phyloP scores from a whole-genome alignment of 2,329 filamentous ascomycete species.

The Phialocephala sp. region DNA sequence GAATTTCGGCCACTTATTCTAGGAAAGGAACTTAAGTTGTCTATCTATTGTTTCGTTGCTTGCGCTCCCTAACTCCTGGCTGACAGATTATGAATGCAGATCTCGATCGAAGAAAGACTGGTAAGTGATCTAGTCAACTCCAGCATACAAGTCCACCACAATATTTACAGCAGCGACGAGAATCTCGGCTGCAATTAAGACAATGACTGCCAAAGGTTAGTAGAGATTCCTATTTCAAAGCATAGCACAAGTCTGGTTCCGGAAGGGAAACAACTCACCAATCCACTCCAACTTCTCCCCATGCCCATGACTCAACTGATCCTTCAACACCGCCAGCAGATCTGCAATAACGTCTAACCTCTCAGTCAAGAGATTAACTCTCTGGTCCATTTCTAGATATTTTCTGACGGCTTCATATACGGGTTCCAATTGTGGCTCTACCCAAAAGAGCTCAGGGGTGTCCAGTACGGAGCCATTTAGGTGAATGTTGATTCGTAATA shows the following conservation, averaged over 20 bases:
- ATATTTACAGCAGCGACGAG: constrained; percentile 93
- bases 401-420: constrained; percentile 94
- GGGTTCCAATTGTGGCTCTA: constrained; percentile 93
- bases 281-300: constrained; percentile 91
- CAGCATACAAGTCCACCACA: constrained; percentile 87
- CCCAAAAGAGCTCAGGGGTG: constrained; percentile 97
- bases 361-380: constrained; percentile 87
- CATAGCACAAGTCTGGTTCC: not conserved
- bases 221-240: constrained; percentile 12
- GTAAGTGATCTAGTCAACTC: constrained; percentile 53
- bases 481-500: constrained; percentile 96
- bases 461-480: constrained; percentile 96
- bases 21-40: not conserved
- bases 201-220: constrained; percentile 68
- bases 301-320: constrained; percentile 92
- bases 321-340: constrained; percentile 89
- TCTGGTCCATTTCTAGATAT: constrained; percentile 98
- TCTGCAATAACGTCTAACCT: constrained; percentile 92
- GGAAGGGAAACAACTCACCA: constrained; percentile 58
- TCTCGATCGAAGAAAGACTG: not conserved
- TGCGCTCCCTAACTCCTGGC: constrained; percentile 2
- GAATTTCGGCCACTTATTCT: constrained; percentile 4
- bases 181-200: constrained; percentile 95
- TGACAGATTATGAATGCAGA: not conserved
- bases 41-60: constrained; percentile 3